A percentile compares a stretch with the other conserved stretches of the same genome.
Evolutionary conservation across 73 alveolate genomes (phyloP).

Genomic region (Urostyla sp.): DNA sequence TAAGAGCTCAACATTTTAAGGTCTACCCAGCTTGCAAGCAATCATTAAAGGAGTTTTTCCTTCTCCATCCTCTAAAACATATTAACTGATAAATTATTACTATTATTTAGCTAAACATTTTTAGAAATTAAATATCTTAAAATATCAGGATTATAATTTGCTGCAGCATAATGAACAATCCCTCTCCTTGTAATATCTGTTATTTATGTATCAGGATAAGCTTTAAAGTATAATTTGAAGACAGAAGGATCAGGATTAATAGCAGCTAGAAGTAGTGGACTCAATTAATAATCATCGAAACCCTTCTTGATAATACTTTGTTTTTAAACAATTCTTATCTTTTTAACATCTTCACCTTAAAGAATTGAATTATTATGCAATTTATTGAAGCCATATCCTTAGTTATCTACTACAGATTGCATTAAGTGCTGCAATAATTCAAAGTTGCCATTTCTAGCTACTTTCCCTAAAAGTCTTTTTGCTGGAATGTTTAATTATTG

Average conservation of each 20-base stretch:
- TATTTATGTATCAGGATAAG: constrained; percentile 64
- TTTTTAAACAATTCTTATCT: background rate
- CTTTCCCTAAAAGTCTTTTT: constrained; percentile 9
- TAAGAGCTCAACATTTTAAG: constrained; percentile 67
- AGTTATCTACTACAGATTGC: constrained; percentile 64
- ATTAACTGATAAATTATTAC: too few species aligned
- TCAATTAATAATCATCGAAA: background rate
- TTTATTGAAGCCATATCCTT: constrained; percentile 83
- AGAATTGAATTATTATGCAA: constrained; percentile 84
- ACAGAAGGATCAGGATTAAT: constrained; percentile 78
- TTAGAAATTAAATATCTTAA: constrained; percentile 69
- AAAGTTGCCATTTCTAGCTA: constrained; percentile 77
- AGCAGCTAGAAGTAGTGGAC: constrained; percentile 82
- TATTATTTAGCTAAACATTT: constrained; percentile 74
- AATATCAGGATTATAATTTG: constrained; percentile 72
- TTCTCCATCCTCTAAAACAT: constrained; percentile 68
- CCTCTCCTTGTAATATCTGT: constrained; percentile 75
- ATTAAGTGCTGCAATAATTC: constrained; percentile 74
- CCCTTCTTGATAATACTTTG: background rate
- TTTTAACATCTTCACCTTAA: background rate
- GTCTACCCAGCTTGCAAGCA: constrained; percentile 79
- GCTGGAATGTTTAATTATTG: constrained; percentile 43
- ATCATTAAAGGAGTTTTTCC: constrained; percentile 80
- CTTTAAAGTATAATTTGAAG: constrained; percentile 63
- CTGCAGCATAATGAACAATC: constrained; percentile 83